Evolutionary conservation across 2,329 filamentous ascomycete genomes (phyloP), one percentile per base, ranked within the genome.

Genomic region (Fusarium odoratissimum): DNA sequence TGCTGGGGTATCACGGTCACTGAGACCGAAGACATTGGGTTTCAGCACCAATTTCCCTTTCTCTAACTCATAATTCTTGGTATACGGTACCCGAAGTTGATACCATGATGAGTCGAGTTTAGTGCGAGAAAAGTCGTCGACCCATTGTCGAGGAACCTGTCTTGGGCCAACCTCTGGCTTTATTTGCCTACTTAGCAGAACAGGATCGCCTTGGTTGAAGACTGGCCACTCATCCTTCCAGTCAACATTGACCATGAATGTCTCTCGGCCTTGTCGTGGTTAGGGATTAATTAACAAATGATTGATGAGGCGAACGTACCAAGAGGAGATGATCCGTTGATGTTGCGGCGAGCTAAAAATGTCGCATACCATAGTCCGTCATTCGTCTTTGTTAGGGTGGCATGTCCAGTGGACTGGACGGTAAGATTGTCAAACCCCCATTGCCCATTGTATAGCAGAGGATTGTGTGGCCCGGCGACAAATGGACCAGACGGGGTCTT

Each of bases 241-340:
- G 17, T 35, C 31, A 9, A 51, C 11, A 10, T 35, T 11, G 6
- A 51, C 31, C 17, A 51, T 35, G 12, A 51, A 51, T 11, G 48
- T 51, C n/a, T 51, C 48, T 35, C 30, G 31, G 8, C 31, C 48
- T 51, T 35, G 0, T 8, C 1, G 5, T 9, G 6, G 12, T 51
- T 11, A 51, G 31, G 2, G 6, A 25, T 35, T 4, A 10, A 4
- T 25, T 1, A 7, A 19, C 3, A 10, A 13, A 6, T 13, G 1
- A 35, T 10, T 33, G 8, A 7, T 5, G 8, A 19, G 11, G 11
- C 13, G 8, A 51, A 23, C 14, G 2, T 23, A 35, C 46, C 30
- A 4, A 33, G 46, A 19, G 46, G 30, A 19, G 46, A 51, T 23
- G 46, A 51, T 33, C 30, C 30, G 30, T 51, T 51, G 11, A 51